Conservation (phyloP, 495 filamentous ascomycete genomes). For the Gamarada debralockiae region DNA sequence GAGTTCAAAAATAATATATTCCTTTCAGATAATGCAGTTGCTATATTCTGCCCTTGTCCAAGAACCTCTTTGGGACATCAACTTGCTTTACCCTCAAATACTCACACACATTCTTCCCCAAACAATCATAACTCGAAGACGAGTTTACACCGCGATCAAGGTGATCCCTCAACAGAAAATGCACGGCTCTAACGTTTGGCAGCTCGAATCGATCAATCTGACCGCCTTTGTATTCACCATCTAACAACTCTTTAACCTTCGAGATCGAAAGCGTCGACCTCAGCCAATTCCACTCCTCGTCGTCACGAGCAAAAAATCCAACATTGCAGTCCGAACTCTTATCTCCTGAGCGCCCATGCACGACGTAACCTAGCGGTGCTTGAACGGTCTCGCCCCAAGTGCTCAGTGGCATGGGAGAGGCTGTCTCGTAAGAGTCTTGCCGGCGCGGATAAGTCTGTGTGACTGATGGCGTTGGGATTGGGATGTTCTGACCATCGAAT, state of each 20-base stretch:
- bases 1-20: too few species aligned
- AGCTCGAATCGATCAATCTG: constrained; percentile 48
- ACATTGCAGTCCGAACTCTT: constrained; percentile 49
- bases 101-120: too few species aligned
- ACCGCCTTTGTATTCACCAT: constrained; percentile 29
- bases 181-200: too few species aligned
- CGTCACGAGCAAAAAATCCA: constrained; percentile 47
- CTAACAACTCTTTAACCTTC: constrained; percentile 30
- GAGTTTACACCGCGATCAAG: too few species aligned
- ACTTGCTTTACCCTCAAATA: too few species aligned
- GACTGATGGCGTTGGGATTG: constrained; percentile 22
- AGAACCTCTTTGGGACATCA: too few species aligned
- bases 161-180: too few species aligned
- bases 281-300: constrained; percentile 48
- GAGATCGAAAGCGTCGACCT: constrained; percentile 36
- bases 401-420: not conserved
- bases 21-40: too few species aligned
- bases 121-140: too few species aligned
- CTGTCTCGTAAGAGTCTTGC: constrained; percentile 6
- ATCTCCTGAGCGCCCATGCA: constrained; percentile 45
- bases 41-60: too few species aligned
- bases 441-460: constrained; percentile 11
- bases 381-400: constrained; percentile 22
- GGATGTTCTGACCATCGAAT: too few species aligned
- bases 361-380: constrained; percentile 26